Base-by-base conservation (phyloP, 2,329 filamentous ascomycete species). In the Trichoderma pleuroti region DNA sequence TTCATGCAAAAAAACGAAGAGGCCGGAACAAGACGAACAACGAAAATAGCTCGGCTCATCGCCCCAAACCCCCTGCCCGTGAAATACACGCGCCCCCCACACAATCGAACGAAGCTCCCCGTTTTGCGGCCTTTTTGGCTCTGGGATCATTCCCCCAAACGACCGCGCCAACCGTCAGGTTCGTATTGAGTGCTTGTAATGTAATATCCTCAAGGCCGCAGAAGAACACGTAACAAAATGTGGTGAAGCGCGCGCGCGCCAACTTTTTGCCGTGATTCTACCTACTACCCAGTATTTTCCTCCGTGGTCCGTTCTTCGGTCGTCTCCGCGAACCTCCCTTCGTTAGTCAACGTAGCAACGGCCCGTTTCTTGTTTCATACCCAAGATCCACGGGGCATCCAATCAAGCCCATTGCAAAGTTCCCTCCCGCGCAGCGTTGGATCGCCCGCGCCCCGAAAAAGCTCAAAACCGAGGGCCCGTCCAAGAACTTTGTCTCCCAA, bases 11-110 rank as follows among this genome's bases (percentile, higher is more conserved):
- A 42, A 7, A 16, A 42, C 7, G n/a, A 26, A 52, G 8, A 61
- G 21, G 34, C 14, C 46, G 56, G 30, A 46, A 49, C 28, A 18
- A 34, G 21, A 34, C 62, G n/a, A 64, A 24, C 54, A 34, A 70
- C 68, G 68, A 70, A 62, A 70, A 70, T 63, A 46, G 36, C 26
- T 49, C 68, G 59, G 68, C 59, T 62, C 59, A 46, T 70, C 68
- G 59, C 59, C 54, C 54, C 54, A 57, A 57, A 54, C 60, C 34
- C 39, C 39, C n/a, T 64, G 61, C n/a, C 30, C 21, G 11, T 49
- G 60, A 21, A 62, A 61, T 30, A 60, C 66, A 49, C 42, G 46
- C 34, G 24, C 63, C 66, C 66, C 65, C 66, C 66, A 68, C 66
- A 60, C 46, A 26, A 52, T 59, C 56, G 26, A 18, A 21, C 56